These are phyloP conservation scores for Clavulina sp. DNA, from an alignment of 768 basidiomycete genomes.

Conservation along the genomic window DNA sequence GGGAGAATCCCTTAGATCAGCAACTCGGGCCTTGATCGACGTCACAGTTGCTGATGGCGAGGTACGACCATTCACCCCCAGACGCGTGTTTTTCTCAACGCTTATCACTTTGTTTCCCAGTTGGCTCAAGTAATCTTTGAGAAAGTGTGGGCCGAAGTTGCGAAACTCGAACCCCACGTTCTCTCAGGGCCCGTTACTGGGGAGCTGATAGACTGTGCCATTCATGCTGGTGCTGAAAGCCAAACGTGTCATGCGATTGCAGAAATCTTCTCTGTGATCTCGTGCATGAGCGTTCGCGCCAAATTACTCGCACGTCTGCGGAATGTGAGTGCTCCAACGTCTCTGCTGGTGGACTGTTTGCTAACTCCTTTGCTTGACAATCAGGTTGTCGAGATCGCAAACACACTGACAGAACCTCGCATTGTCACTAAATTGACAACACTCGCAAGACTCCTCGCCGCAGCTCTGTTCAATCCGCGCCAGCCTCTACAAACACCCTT, in stretches of 20 bases:
- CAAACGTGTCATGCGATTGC: conserved; percentile 57
- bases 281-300: conserved; percentile 63
- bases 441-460: too few relatives aligned
- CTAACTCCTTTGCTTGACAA: neutral
- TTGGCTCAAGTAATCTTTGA: conserved; percentile 49
- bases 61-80: conserved; percentile 24
- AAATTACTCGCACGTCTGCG: conserved; percentile 62
- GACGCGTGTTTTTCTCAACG: neutral
- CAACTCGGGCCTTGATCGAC: conserved; percentile 61
- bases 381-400: conserved; percentile 58
- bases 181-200: conserved; percentile 52
- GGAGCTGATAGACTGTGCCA: conserved; percentile 62
- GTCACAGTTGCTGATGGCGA: conserved; percentile 55
- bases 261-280: conserved; percentile 52
- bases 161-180: conserved; percentile 44
- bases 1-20: conserved; percentile 60
- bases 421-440: conserved; percentile 46
- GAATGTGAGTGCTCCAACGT: conserved; percentile 31
- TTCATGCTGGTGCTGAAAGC: conserved; percentile 69
- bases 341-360: neutral
- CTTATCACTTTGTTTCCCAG: conserved; percentile 22
- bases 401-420: conserved; percentile 43
- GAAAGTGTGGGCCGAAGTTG: conserved; percentile 62
- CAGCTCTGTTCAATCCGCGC: too few relatives aligned
- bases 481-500: conserved; percentile 51